These are phyloP conservation scores for Myotisia sp. DNA, from an alignment of 2,329 filamentous ascomycete genomes.

Conservation along the genomic window DNA sequence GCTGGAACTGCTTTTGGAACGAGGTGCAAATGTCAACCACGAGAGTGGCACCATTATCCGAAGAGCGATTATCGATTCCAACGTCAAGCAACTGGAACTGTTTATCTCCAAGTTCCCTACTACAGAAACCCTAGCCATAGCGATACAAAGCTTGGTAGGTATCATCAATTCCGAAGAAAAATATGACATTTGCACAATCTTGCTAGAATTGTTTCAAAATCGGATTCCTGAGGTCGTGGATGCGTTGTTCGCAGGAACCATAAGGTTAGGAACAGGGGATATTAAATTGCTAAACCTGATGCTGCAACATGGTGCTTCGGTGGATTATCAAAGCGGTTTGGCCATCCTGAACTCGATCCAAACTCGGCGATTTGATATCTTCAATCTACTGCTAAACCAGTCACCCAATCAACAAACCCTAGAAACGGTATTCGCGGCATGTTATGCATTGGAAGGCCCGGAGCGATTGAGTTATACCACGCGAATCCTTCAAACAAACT, in stretches of 20 bases:
- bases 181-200: conserved; percentile 10
- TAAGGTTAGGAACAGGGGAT: conserved; percentile 6
- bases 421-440: conserved; percentile 9
- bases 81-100: conserved; percentile 11
- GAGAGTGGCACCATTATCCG: conserved; percentile 11
- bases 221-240: conserved; percentile 7
- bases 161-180: conserved; percentile 2
- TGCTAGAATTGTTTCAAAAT: conserved; percentile 8
- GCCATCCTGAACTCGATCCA: conserved; percentile 10
- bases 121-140: conserved; percentile 7
- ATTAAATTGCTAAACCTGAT: conserved; percentile 10
- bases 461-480: conserved; percentile 11
- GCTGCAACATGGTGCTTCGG: conserved; percentile 12
- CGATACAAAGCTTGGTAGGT: conserved; percentile 7
- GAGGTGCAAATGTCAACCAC: conserved; percentile 12
- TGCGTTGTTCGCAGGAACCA: conserved; percentile 6
- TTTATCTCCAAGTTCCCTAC: conserved; percentile 9
- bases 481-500: conserved; percentile 15
- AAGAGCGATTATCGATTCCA: conserved; percentile 9
- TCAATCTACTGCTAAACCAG: conserved; percentile 10
- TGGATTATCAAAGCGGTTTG: conserved; percentile 10
- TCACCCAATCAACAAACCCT: conserved; percentile 6
- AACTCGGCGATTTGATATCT: conserved; percentile 8
- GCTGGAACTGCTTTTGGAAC: conserved; percentile 11
- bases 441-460: conserved; percentile 4